Percentiles rank a stretch among this genome's conserved stretches.
phyloP scores from a whole-genome alignment of 225 moss, liverwort and hornwort genomes.

The Polytrichum commune region DNA sequence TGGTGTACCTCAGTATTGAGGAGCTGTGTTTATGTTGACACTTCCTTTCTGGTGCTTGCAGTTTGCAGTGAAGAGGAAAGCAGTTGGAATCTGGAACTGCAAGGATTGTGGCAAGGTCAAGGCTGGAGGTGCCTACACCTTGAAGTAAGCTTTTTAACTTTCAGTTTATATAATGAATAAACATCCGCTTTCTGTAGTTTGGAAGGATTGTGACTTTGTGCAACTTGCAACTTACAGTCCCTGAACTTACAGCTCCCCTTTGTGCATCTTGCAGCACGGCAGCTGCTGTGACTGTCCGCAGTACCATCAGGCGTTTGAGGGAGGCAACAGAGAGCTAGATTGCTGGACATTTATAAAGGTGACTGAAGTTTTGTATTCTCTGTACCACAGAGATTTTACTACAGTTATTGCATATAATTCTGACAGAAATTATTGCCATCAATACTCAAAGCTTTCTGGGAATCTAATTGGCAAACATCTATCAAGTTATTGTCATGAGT shows the following conservation, averaged over 20 bases:
- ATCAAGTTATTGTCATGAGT: not conserved
- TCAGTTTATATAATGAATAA: no score
- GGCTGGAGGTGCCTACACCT: conserved; percentile 83
- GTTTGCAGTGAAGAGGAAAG: conserved; percentile 87
- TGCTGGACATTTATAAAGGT: not conserved
- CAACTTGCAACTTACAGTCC: not conserved
- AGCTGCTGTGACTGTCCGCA: conserved; percentile 80
- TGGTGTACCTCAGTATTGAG: no score
- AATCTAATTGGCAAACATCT: not conserved
- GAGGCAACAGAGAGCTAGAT: conserved; percentile 73
- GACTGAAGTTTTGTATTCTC: conserved; percentile 1
- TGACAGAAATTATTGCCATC: no score
- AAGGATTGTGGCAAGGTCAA: conserved; percentile 85
- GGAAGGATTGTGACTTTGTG: not conserved
- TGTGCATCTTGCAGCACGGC: conserved; percentile 51
- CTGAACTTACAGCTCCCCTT: not conserved
- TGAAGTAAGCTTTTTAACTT: conserved; percentile 51
- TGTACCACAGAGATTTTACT: not conserved
- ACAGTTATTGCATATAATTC: not conserved
- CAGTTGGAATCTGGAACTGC: conserved; percentile 81
- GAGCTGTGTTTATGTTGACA: no score
- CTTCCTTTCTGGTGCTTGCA: conserved; percentile 6
- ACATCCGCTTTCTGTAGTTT: not conserved
- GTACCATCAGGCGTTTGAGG: conserved; percentile 76
- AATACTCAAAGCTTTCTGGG: not conserved